phyloP scores from a whole-genome alignment of 2,329 filamentous ascomycete species.

The Fusarium vanettenii region DNA sequence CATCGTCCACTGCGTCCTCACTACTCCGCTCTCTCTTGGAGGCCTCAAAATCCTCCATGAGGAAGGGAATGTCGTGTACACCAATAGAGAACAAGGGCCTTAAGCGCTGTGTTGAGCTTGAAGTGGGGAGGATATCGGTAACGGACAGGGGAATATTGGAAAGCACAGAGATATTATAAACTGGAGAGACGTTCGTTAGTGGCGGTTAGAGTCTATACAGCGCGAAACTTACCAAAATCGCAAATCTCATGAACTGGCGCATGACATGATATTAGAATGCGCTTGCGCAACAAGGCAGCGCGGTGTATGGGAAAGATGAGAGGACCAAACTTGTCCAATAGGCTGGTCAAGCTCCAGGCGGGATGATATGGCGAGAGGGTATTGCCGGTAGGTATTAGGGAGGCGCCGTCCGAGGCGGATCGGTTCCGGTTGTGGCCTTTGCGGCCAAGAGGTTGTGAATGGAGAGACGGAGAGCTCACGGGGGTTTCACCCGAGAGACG shows the following conservation, averaged over 20 bases:
- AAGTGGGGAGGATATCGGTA: constrained; percentile 73
- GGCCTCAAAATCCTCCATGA: constrained; percentile 71
- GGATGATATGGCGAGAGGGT: constrained; percentile 84
- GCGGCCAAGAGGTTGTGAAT: constrained; percentile 45
- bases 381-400: constrained; percentile 70
- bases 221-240: constrained; percentile 79
- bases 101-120: constrained; percentile 72
- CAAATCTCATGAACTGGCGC: constrained; percentile 87
- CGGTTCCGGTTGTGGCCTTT: constrained; percentile 65
- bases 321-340: constrained; percentile 88
- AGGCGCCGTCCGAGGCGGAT: constrained; percentile 71
- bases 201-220: accelerated
- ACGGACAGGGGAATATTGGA: constrained; percentile 86
- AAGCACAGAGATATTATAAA: constrained; percentile 93
- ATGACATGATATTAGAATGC: constrained; percentile 87
- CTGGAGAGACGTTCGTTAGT: constrained; percentile 58
- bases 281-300: constrained; percentile 85
- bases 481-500: constrained; percentile 58
- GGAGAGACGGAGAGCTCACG: constrained; percentile 61
- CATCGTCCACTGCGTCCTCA: constrained; percentile 55
- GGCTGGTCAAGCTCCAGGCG: constrained; percentile 81
- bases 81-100: constrained; percentile 92
- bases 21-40: constrained; percentile 53
- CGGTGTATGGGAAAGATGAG: constrained; percentile 92
- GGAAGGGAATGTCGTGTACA: constrained; percentile 88